Base-by-base conservation (phyloP, 2,329 filamentous ascomycete genomes). In the Onygenales sp. region DNA sequence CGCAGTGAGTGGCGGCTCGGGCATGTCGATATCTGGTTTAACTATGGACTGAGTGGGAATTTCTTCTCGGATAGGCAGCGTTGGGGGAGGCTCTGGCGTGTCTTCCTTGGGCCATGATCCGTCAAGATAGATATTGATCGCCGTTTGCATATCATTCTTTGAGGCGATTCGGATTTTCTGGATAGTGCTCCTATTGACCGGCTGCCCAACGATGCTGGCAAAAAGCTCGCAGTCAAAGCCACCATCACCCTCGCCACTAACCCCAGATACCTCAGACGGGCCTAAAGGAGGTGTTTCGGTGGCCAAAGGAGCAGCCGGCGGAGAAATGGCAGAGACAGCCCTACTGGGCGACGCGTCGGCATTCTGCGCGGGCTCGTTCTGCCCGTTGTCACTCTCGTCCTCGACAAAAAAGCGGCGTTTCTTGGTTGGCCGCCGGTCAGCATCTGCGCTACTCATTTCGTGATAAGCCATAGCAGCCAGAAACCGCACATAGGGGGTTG, bases 61-160 rank as follows among this genome's bases (percentile, higher is more conserved):
- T 33, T 42, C 32, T 7, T 35, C 43, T 44, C 11, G 50, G 43
- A n/a, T 31, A 8, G 42, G 17, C 7, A 36, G 43, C 38, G 38
- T 13, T 39, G 39, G 36, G 47, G 50, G 55, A n/a, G 14, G 21
- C 39, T 21, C 45, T n/a, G 50, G 41, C 35, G 2, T 33, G 36
- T 46, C 54, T 5, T 62, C 58, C 10, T 67, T 69, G 56, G 76
- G 77, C 81, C 80, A 84, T 5, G 81, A 82, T 21, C 82, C 82
- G 61, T 85, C 82, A 39, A 84, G 75, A 61, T 81, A 85, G 55
- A 84, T 73, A 63, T 85, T 84, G 59, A 85, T 79, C 44, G 83
- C 81, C 60, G 75, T 72, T 63, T 84, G 77, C 27, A 83, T 70
- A 63, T 83, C 72, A 56, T 74, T 73, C 41, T 73, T 75, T 50